These are phyloP conservation scores for Leccinum pachyderme DNA, from an alignment of 1,284 basidiomycete species.

Conservation along the genomic window DNA sequence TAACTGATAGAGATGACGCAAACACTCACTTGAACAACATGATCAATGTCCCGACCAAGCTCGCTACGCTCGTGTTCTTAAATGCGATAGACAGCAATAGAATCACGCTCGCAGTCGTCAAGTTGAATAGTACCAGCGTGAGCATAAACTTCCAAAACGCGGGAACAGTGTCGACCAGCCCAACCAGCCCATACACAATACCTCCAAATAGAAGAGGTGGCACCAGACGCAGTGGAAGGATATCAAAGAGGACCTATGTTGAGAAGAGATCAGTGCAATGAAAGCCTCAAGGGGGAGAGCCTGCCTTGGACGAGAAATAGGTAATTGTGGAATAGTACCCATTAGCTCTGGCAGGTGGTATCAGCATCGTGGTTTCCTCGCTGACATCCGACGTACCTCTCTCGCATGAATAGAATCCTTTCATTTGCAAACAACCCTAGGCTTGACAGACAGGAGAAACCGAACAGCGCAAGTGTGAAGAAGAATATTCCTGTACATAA, in stretches of 20 bases:
- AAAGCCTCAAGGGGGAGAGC: conserved; percentile 3
- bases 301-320: conserved; percentile 90
- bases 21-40: conserved; percentile 94
- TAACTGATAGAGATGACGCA: background rate
- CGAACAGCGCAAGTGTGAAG: conserved; percentile 93
- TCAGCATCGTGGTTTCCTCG: conserved; percentile 3
- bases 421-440: conserved; percentile 92
- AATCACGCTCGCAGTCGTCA: conserved; percentile 90
- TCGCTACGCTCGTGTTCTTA: conserved; percentile 83
- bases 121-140: conserved; percentile 90
- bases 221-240: conserved; percentile 89
- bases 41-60: conserved; percentile 88
- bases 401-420: conserved; percentile 92
- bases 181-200: conserved; percentile 92
- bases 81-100: conserved; percentile 89
- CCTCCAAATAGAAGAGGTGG: conserved; percentile 94
- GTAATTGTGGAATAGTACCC: conserved; percentile 96
- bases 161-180: conserved; percentile 85
- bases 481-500: conserved; percentile 81
- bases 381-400: conserved; percentile 58
- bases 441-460: conserved; percentile 93
- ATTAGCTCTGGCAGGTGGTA: conserved; percentile 64
- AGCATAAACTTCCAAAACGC: conserved; percentile 99
- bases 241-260: conserved; percentile 87
- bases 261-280: background rate